Percentiles rank a stretch among this genome's conserved stretches.
Conservation (phyloP, 805 yeast genomes). For the Candida berthetii region DNA sequence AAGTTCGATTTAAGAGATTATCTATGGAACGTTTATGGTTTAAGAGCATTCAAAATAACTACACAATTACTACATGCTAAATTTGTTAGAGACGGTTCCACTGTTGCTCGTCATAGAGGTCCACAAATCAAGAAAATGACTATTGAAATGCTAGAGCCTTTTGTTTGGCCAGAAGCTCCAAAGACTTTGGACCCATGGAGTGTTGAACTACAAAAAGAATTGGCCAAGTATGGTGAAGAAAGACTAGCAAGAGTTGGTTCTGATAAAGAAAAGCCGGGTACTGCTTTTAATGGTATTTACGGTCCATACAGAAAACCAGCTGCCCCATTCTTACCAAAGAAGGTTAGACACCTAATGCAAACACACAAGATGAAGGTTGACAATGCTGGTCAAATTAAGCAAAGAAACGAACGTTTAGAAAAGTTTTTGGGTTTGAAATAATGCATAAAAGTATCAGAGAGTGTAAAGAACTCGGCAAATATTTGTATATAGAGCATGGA, state of each 20-base stretch:
- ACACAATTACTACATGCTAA: constrained; percentile 76
- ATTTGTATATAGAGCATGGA: not conserved
- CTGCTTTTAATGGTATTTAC: constrained; percentile 64
- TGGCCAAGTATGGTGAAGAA: constrained; percentile 45
- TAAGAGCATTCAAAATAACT: constrained; percentile 84
- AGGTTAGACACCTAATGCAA: constrained; percentile 36
- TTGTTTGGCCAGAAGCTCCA: constrained; percentile 83
- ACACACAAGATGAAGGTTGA: constrained; percentile 28
- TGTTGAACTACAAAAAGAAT: constrained; percentile 36
- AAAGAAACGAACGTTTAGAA: constrained; percentile 8
- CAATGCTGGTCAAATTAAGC: constrained; percentile 11
- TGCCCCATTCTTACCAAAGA: constrained; percentile 56
- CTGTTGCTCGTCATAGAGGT: constrained; percentile 63
- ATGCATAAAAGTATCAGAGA: no score
- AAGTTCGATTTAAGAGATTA: constrained; percentile 93
- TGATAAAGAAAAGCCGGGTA: constrained; percentile 59
- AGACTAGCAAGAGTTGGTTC: constrained; percentile 51
- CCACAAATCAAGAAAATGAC: constrained; percentile 94
- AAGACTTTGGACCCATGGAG: constrained; percentile 34
- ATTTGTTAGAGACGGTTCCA: constrained; percentile 53
- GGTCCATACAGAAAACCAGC: constrained; percentile 57
- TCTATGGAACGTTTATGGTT: constrained; percentile 81
- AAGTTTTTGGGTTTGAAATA: constrained; percentile 1
- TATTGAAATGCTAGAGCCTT: constrained; percentile 92
- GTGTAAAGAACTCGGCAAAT: not conserved